These are phyloP conservation scores for Mucor velutinosus DNA, from an alignment of 371 early-diverging fungal genomes.

Conservation along the genomic window DNA sequence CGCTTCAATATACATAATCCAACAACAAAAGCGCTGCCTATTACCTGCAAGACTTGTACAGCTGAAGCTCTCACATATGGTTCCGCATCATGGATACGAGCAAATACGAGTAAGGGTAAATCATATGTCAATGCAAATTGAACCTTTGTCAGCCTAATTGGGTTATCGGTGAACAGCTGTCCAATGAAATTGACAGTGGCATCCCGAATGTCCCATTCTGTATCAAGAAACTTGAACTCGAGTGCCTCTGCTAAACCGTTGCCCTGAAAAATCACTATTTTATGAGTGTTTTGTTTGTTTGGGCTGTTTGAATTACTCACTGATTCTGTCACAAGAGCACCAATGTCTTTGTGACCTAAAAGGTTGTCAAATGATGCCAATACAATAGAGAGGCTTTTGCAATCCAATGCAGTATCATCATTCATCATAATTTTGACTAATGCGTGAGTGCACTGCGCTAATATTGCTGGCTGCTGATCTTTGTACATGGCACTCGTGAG, in stretches of 20 bases:
- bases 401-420: slow-evolving; percentile 25
- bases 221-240: slow-evolving; percentile 48
- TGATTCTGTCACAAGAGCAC: background rate
- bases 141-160: slow-evolving; percentile 25
- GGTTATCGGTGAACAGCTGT: slow-evolving; percentile 37
- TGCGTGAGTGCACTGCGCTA: slow-evolving; percentile 28
- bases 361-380: slow-evolving; percentile 48
- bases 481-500: slow-evolving; percentile 37
- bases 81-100: slow-evolving; percentile 53
- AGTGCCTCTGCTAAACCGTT: slow-evolving; percentile 40
- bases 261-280: background rate
- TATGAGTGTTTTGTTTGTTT: background rate
- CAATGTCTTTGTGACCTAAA: slow-evolving; percentile 33
- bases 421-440: slow-evolving; percentile 38
- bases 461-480: slow-evolving; percentile 10
- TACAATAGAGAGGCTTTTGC: slow-evolving; percentile 43
- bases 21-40: background rate
- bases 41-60: slow-evolving; percentile 50
- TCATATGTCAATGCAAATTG: slow-evolving; percentile 51
- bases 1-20: background rate
- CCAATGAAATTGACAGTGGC: slow-evolving; percentile 58
- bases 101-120: slow-evolving; percentile 45
- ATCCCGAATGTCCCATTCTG: slow-evolving; percentile 65
- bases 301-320: slow-evolving; percentile 4
- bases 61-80: slow-evolving; percentile 62